Evolutionary conservation across 2,329 filamentous ascomycete genomes (phyloP).

Genomic region (Phymatotrichopsis omnivora): DNA sequence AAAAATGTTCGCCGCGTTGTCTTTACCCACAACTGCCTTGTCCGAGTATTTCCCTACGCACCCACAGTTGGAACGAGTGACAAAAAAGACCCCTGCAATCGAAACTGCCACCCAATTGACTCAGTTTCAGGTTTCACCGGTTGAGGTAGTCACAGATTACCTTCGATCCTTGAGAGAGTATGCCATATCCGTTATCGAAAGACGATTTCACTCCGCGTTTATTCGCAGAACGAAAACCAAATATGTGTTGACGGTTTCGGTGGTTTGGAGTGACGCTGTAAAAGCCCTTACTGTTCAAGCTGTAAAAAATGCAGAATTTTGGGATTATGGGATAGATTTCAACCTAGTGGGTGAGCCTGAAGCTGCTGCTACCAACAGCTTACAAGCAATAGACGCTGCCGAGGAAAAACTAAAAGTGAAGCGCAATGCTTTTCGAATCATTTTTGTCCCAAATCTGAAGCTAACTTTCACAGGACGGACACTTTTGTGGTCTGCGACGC

Average conservation of each 20-base stretch:
- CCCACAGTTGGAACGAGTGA: no score
- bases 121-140: no score
- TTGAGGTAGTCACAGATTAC: conserved; percentile 41
- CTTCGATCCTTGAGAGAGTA: conserved; percentile 43
- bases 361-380: no score
- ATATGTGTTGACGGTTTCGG: conserved; percentile 49
- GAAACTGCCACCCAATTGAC: no score
- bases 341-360: no score
- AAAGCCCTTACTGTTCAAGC: conserved; percentile 44
- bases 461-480: conserved; percentile 36
- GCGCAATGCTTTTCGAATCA: no score
- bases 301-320: conserved; percentile 32
- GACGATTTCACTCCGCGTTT: conserved; percentile 38
- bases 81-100: no score
- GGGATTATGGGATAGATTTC: conserved; percentile 5
- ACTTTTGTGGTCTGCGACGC: conserved; percentile 47
- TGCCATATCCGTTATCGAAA: conserved; percentile 40
- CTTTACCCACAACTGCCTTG: no score
- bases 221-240: conserved; percentile 42
- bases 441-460: no score
- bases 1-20: no score
- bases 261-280: conserved; percentile 48
- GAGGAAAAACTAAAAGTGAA: no score
- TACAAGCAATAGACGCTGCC: neutral
- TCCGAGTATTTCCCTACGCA: no score